phyloP scores from a whole-genome alignment of 2,329 filamentous ascomycete species.

The Talaromyces sp. region DNA sequence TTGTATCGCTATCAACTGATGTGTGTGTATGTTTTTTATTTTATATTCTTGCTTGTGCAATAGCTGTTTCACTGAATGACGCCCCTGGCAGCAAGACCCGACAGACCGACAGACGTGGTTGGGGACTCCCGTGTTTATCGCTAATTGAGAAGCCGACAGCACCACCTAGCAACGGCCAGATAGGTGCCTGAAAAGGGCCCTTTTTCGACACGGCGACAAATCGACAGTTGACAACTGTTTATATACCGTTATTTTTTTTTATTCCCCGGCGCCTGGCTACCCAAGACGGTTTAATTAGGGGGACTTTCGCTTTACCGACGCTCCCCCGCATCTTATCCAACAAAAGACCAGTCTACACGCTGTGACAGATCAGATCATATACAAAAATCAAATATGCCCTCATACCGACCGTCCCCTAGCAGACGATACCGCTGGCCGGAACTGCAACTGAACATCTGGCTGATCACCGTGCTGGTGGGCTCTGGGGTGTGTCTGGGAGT shows the following conservation, averaged over 20 bases:
- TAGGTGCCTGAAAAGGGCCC: neutral
- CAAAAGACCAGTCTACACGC: neutral
- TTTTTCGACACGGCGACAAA: neutral
- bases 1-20: neutral
- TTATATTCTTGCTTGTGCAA: neutral
- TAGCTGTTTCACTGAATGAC: neutral
- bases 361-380: neutral
- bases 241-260: neutral
- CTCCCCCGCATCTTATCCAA: neutral
- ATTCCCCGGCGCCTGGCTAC: neutral
- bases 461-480: slow-evolving; percentile 57
- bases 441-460: slow-evolving; percentile 61
- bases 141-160: neutral
- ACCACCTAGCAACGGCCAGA: neutral
- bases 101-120: slow-evolving; percentile 9
- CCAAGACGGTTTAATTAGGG: neutral
- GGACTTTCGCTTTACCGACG: neutral
- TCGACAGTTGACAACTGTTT: neutral
- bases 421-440: slow-evolving; percentile 59
- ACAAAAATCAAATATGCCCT: neutral
- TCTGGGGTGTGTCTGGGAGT: slow-evolving; percentile 57
- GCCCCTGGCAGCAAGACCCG: slow-evolving; percentile 4
- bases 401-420: slow-evolving; percentile 18
- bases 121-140: slow-evolving; percentile 5
- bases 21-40: neutral